Percentiles rank a stretch among this genome's conserved stretches.
Conservation (phyloP, 108 stramenopile genomes). For the Ochromonas danica region DNA sequence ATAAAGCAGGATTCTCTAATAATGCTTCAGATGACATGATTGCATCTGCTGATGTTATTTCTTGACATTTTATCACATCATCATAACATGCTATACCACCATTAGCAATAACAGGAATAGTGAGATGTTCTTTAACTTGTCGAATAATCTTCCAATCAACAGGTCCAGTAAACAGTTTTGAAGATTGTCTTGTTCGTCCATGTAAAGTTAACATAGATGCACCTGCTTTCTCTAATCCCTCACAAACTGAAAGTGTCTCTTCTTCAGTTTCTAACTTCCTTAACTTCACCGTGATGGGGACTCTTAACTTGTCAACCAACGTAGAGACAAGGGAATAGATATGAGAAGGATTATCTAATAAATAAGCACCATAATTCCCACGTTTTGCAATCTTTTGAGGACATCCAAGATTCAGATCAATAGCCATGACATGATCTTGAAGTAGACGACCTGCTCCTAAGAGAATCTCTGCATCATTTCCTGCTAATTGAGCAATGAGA, state of each 20-base stretch:
- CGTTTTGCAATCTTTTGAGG: slow-evolving; percentile 37
- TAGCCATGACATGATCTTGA: slow-evolving; percentile 25
- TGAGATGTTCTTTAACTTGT: slow-evolving; percentile 4
- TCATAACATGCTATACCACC: background rate
- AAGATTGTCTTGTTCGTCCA: background rate
- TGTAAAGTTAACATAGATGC: slow-evolving; percentile 21
- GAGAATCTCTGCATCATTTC: slow-evolving; percentile 23
- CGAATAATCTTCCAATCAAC: slow-evolving; percentile 29
- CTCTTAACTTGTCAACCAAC: background rate
- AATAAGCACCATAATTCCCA: slow-evolving; percentile 33
- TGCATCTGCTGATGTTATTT: slow-evolving; percentile 18
- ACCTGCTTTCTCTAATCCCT: background rate
- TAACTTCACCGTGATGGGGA: slow-evolving; percentile 25
- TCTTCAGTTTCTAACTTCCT: background rate
- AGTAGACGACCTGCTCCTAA: background rate
- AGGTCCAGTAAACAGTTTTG: background rate
- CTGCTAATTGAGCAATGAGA: slow-evolving; percentile 24
- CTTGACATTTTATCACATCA: slow-evolving; percentile 21
- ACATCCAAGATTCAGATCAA: slow-evolving; percentile 36
- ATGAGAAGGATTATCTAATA: background rate
- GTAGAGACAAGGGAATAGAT: background rate
- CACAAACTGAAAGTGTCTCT: background rate
- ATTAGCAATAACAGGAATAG: slow-evolving; percentile 30
- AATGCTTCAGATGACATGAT: slow-evolving; percentile 28
- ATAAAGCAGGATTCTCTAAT: slow-evolving; percentile 20